These are phyloP conservation scores for Leucosporidium scottii DNA, from an alignment of 768 basidiomycete species.

Conservation along the genomic window DNA sequence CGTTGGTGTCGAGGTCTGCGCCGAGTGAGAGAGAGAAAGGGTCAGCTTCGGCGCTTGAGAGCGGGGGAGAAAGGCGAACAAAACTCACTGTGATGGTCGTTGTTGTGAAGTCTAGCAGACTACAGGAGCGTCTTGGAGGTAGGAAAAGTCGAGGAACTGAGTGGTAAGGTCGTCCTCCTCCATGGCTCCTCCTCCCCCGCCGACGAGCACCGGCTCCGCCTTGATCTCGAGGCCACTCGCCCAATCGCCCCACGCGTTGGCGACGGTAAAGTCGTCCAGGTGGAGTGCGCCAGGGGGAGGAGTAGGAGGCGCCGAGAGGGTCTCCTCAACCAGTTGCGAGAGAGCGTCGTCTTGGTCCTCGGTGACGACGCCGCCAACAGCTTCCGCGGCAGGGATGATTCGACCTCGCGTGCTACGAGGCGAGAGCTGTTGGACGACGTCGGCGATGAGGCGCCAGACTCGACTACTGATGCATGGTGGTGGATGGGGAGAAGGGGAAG, in stretches of 20 bases:
- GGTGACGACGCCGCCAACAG: slow-evolving; percentile 1
- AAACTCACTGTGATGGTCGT: too few species aligned
- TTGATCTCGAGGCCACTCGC: not conserved
- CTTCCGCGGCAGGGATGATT: slow-evolving; percentile 33
- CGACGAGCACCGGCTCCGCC: not conserved
- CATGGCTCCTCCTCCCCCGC: not conserved
- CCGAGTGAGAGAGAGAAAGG: too few species aligned
- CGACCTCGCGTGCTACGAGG: slow-evolving; percentile 36
- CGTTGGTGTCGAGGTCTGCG: too few species aligned
- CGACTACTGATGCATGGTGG: not conserved
- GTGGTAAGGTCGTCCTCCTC: slow-evolving; percentile 7
- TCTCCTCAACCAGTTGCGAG: not conserved
- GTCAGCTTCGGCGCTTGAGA: too few species aligned
- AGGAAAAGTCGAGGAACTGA: slow-evolving; percentile 15
- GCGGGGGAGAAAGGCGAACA: too few species aligned
- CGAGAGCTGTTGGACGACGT: slow-evolving; percentile 21
- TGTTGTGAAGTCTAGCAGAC: not conserved
- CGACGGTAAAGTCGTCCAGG: slow-evolving; percentile 10
- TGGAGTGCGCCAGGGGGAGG: slow-evolving; percentile 1
- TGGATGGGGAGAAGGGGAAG: not conserved
- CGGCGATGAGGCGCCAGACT: not conserved
- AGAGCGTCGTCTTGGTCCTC: not conserved
- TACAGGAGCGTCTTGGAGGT: slow-evolving; percentile 6
- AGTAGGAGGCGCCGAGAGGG: not conserved
- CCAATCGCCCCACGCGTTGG: slow-evolving; percentile 17